Percentiles rank a stretch among this genome's conserved stretches.
phyloP scores from a whole-genome alignment of 306 rosid genomes.

The Citrullus colocynthis region DNA sequence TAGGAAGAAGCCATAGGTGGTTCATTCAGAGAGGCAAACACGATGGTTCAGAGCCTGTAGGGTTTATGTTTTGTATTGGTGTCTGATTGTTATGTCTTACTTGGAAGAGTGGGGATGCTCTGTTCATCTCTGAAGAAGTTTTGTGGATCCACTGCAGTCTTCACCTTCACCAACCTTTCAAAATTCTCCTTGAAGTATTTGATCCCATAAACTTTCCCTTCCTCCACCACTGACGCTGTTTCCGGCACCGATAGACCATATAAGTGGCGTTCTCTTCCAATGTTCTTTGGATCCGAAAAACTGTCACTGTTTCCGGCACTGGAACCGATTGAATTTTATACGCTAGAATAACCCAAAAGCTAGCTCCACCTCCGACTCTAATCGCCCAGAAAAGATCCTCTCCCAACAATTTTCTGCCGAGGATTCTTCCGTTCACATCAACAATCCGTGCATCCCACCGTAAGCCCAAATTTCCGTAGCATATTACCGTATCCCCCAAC shows the following conservation, averaged over 20 bases:
- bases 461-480: constrained; percentile 5
- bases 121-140: constrained; percentile 19
- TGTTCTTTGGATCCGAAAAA: constrained; percentile 28
- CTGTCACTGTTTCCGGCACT: constrained; percentile 40
- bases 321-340: constrained; percentile 53
- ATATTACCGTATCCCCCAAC: constrained; percentile 54
- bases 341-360: constrained; percentile 45
- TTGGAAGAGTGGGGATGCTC: constrained; percentile 6
- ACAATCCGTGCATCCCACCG: constrained; percentile 30
- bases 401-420: constrained; percentile 39
- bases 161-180: constrained; percentile 1
- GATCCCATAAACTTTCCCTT: constrained; percentile 26
- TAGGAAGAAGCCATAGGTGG: background rate
- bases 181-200: constrained; percentile 17
- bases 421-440: constrained; percentile 32
- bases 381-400: constrained; percentile 59
- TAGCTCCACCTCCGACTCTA: constrained; percentile 56
- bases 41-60: background rate
- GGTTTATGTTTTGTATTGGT: background rate
- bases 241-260: no score
- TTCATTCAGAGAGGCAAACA: background rate
- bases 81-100: background rate
- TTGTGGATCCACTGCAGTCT: constrained; percentile 11
- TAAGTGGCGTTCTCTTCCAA: constrained; percentile 25
- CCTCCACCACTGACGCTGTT: background rate